Conservation (phyloP, 208 protist species). For the Kentomonas sorsogonicus region DNA sequence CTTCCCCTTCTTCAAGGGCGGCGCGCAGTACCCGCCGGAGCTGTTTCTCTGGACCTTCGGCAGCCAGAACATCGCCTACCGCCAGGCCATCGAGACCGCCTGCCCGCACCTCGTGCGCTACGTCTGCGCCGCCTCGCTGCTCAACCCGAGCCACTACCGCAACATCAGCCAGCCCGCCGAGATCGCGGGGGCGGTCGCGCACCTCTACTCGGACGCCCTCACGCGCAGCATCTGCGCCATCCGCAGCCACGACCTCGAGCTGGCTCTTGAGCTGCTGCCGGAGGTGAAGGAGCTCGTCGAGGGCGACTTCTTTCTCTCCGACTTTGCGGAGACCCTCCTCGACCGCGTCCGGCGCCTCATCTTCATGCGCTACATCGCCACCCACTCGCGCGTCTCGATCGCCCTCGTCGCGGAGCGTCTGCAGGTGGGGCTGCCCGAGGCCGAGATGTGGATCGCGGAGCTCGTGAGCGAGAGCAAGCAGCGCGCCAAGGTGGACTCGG, state of each 20-base stretch:
- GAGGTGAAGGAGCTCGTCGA: slow-evolving; percentile 51
- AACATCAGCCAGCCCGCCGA: slow-evolving; percentile 60
- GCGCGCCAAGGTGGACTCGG: slow-evolving; percentile 89
- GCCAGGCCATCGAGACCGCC: slow-evolving; percentile 78
- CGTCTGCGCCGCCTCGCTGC: slow-evolving; percentile 78
- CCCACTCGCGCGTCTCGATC: slow-evolving; percentile 85
- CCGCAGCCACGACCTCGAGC: slow-evolving; percentile 65
- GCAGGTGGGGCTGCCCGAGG: slow-evolving; percentile 56
- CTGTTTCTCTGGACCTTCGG: slow-evolving; percentile 84
- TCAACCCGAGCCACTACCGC: slow-evolving; percentile 67
- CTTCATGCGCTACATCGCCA: slow-evolving; percentile 81
- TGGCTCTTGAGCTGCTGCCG: slow-evolving; percentile 69
- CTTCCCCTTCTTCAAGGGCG: slow-evolving; percentile 91
- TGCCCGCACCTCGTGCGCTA: slow-evolving; percentile 90
- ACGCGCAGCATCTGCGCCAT: slow-evolving; percentile 76
- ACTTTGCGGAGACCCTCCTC: slow-evolving; percentile 66
- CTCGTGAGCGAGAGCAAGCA: slow-evolving; percentile 89
- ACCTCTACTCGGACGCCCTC: slow-evolving; percentile 87
- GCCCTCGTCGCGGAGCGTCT: slow-evolving; percentile 77
- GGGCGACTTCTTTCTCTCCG: slow-evolving; percentile 81
- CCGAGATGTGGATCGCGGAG: slow-evolving; percentile 88
- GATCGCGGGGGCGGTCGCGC: slow-evolving; percentile 62
- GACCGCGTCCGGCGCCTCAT: slow-evolving; percentile 76
- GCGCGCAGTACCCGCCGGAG: slow-evolving; percentile 67
- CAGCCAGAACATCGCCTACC: slow-evolving; percentile 64